Percentiles rank a stretch among this genome's conserved stretches.
These are phyloP conservation scores for Stephania cephalantha DNA, from an alignment of 164 flowering plant species.

Conservation along the genomic window DNA sequence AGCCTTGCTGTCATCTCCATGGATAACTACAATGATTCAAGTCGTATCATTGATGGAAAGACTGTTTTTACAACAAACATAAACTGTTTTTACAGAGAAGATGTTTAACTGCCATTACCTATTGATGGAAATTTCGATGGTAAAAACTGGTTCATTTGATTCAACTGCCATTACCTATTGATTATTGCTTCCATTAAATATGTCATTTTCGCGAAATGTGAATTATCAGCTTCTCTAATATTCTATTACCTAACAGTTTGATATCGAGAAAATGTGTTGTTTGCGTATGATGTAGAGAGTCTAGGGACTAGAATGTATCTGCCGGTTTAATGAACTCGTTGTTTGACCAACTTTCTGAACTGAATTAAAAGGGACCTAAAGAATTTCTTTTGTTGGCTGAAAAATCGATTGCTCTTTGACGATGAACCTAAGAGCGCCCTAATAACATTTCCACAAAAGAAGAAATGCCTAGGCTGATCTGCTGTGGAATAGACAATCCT, in stretches of 20 bases:
- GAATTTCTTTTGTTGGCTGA: not conserved
- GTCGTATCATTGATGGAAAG: conserved; percentile 85
- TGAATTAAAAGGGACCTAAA: not conserved
- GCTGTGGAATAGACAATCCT: not conserved
- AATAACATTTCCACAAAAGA: not conserved
- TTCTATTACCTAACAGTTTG: not conserved
- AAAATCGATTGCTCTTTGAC: not conserved
- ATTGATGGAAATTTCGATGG: conserved; percentile 98
- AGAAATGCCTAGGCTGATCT: not conserved
- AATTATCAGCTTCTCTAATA: too few relatives aligned
- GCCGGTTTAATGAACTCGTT: too few relatives aligned
- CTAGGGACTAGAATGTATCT: not conserved
- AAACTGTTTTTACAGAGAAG: too few relatives aligned
- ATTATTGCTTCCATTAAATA: not conserved
- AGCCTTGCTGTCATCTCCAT: conserved; percentile 85
- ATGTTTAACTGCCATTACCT: too few relatives aligned
- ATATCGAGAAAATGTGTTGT: not conserved
- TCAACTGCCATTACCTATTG: not conserved
- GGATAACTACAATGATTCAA: conserved; percentile 94
- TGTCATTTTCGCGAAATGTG: not conserved
- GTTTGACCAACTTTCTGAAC: not conserved
- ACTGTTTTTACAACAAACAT: too few relatives aligned
- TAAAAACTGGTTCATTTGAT: conserved; percentile 19
- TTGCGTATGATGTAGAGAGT: not conserved
- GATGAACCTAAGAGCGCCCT: not conserved